Evolutionary conservation across 2,329 filamentous ascomycete genomes (phyloP).

Genomic region (Colletotrichum eleusines): DNA sequence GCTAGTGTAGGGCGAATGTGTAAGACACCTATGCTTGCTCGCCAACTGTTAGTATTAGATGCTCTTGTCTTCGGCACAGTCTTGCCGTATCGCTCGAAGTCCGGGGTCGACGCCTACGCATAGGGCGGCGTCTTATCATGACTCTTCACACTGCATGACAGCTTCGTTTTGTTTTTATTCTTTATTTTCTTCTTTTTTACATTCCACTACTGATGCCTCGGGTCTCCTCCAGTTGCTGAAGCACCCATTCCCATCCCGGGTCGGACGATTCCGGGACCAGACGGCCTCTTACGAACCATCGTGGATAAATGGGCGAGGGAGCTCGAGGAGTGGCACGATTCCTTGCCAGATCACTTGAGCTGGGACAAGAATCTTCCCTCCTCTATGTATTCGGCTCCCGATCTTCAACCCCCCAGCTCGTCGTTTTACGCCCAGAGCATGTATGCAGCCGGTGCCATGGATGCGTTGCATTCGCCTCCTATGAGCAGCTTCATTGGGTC

Average conservation of each 20-base stretch:
- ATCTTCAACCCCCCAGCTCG: constrained; percentile 36
- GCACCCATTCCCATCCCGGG: constrained; percentile 7
- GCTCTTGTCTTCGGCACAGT: neutral
- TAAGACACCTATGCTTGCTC: neutral
- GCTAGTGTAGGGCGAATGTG: neutral
- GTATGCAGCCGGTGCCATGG: constrained; percentile 61
- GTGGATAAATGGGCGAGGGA: constrained; percentile 62
- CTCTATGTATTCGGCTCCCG: constrained; percentile 53
- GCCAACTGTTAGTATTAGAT: neutral
- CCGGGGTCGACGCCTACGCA: neutral
- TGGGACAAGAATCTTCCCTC: constrained; percentile 67
- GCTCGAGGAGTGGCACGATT: constrained; percentile 67
- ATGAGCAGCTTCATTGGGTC: neutral
- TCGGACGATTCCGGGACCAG: constrained; percentile 27
- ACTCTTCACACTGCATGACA: neutral
- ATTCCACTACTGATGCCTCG: constrained; percentile 31
- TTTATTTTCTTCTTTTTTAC: neutral
- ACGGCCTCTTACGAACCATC: constrained; percentile 42
- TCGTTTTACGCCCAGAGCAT: constrained; percentile 38
- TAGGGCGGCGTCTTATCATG: neutral
- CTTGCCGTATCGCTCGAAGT: neutral
- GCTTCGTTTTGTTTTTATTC: neutral
- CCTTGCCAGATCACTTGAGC: constrained; percentile 63
- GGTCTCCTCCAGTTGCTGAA: constrained; percentile 3
- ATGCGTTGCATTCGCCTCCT: neutral